phyloP scores from a whole-genome alignment of 371 early-diverging fungal species.

The Dichotomocladium elegans region DNA sequence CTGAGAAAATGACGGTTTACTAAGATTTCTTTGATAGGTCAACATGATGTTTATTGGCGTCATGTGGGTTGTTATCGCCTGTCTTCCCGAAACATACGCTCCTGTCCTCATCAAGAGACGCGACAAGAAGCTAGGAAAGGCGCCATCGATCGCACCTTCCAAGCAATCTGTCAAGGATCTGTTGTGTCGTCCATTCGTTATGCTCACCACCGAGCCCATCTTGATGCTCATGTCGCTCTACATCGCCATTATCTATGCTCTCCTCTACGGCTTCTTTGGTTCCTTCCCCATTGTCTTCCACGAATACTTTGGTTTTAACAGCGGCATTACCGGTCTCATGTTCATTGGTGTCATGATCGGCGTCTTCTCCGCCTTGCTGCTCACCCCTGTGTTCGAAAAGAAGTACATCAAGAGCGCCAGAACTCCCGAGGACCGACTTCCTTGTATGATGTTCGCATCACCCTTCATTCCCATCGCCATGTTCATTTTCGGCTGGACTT shows the following conservation, averaged over 20 bases:
- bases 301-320: conserved; percentile 27
- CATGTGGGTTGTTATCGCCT: conserved; percentile 32
- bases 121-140: conserved; percentile 22
- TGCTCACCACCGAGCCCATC: conserved; percentile 41
- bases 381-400: conserved; percentile 31
- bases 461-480: conserved; percentile 38
- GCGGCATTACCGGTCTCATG: conserved; percentile 34
- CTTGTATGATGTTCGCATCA: conserved; percentile 42
- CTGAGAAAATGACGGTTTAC: no score
- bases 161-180: conserved; percentile 29
- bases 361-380: conserved; percentile 26
- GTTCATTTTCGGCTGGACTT: conserved; percentile 46
- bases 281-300: conserved; percentile 42
- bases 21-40: conserved; percentile 14
- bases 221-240: conserved; percentile 37
- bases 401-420: conserved; percentile 17
- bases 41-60: conserved; percentile 39
- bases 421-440: conserved; percentile 41
- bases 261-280: conserved; percentile 42
- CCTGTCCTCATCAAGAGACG: conserved; percentile 29
- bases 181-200: conserved; percentile 30
- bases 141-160: conserved; percentile 10
- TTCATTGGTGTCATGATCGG: conserved; percentile 42
- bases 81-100: conserved; percentile 41
- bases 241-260: conserved; percentile 38